These are phyloP conservation scores for Primulina tabacum DNA, from an alignment of 257 asterid genomes.

Conservation along the genomic window DNA sequence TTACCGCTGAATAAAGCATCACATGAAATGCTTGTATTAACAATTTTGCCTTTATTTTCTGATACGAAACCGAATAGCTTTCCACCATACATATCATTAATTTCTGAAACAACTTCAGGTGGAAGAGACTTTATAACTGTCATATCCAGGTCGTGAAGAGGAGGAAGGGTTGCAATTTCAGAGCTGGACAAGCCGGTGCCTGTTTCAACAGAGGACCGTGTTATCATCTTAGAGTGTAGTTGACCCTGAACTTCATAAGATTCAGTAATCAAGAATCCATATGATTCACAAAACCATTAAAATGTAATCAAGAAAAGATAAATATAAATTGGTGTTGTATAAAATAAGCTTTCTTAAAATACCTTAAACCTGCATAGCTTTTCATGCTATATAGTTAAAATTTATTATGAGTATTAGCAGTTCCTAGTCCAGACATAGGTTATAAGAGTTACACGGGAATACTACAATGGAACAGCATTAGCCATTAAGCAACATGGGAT, in stretches of 20 bases:
- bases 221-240: conserved; percentile 23
- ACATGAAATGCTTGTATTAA: conserved; percentile 9
- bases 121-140: conserved; percentile 86
- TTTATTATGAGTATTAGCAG: too few relatives aligned
- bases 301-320: conserved; percentile 4
- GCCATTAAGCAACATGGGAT: too few relatives aligned
- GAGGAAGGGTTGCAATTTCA: conserved; percentile 63
- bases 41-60: conserved; percentile 42
- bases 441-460: too few relatives aligned
- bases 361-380: conserved; percentile 4
- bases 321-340: conserved; percentile 5
- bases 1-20: conserved; percentile 26
- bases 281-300: conserved; percentile 21
- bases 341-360: conserved; percentile 16
- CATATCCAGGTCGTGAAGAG: conserved; percentile 75
- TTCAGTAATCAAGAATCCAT: conserved; percentile 37
- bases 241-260: conserved; percentile 28
- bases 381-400: too few relatives aligned
- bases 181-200: conserved; percentile 42
- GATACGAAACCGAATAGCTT: conserved; percentile 55
- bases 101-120: conserved; percentile 77
- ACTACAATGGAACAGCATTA: too few relatives aligned
- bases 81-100: conserved; percentile 80
- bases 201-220: conserved; percentile 32
- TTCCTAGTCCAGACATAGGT: too few relatives aligned